Evolutionary conservation across 2,329 filamentous ascomycete genomes (phyloP), one percentile per base, ranked within the genome.

Genomic region (Cytospora chrysosperma): DNA sequence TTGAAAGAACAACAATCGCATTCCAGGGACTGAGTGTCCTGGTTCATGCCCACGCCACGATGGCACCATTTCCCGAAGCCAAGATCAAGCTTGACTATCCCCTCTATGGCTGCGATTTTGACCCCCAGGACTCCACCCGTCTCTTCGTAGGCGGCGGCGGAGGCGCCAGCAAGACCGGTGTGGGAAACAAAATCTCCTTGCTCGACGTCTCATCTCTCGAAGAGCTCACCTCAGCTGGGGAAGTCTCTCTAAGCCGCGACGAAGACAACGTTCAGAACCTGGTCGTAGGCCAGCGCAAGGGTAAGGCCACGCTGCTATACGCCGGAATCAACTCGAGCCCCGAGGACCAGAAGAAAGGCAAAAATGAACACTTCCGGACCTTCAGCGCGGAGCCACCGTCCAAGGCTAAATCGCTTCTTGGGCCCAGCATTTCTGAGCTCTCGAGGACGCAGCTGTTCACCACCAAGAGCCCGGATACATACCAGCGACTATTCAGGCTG

Each of bases 221-320:
- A 62, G 85, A 88, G 55, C 78, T 92, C 56, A 82, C 87, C 67
- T 79, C 89, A 68, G 79, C 83, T 26, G 85, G 88, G 68, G 91
- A 96, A 69, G 82, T 94, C 71, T 87, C 92, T 64, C 86, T 97
- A 56, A 90, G 90, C 66, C 84, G 87, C 69, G 87, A 93, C 72
- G 93, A 97, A 78, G 94, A 98, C 76, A 96, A 90, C 62, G 91
- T 96, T 64, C 92, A 90, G 68, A 93, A 90, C 61, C 82, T 97
- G 56, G 92, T 88, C 50, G 85, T 89, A 59, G 87, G 92, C 68
- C 83, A 78, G 72, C 83, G 71, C 75, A 84, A 79, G 76, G 80
- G 79, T 57, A 87, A 82, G 70, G 78, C 73, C 58, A 84, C 85
- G 7, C 73, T 84, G 50, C 77, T 86, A 9, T 88, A 91, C 68